Percentiles rank a stretch among this genome's conserved stretches.
Conservation (phyloP, 352 stramenopile species). For the Pythium rishiriense region DNA sequence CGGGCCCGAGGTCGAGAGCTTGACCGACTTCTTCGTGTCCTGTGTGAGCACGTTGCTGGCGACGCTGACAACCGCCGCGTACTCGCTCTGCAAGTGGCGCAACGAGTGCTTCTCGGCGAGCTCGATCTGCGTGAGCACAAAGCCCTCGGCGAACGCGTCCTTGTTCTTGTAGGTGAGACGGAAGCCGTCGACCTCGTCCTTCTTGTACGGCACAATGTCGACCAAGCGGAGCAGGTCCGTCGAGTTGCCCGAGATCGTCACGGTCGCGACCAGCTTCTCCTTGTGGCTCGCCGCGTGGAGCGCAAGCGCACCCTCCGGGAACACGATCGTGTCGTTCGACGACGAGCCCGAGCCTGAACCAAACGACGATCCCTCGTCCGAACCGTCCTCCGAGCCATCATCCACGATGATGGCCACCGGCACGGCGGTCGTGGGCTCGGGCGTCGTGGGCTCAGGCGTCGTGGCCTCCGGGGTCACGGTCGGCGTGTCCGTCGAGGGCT, state of each 20-base stretch:
- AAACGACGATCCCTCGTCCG: conserved; percentile 17
- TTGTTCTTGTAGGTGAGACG: conserved; percentile 56
- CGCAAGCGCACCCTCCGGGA: conserved; percentile 38
- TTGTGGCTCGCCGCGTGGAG: conserved; percentile 25
- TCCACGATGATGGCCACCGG: not conserved
- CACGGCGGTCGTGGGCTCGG: not conserved
- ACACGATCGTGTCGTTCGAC: conserved; percentile 31
- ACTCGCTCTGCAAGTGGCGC: conserved; percentile 35
- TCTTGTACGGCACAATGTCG: conserved; percentile 41
- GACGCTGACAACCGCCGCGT: conserved; percentile 44
- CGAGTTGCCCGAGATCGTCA: conserved; percentile 61
- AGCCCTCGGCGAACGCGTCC: conserved; percentile 47
- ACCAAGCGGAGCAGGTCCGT: conserved; percentile 46
- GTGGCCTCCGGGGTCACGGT: conserved; percentile 4
- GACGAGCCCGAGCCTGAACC: conserved; percentile 20
- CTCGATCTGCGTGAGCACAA: conserved; percentile 55
- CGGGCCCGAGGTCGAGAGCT: conserved; percentile 39
- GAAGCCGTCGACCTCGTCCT: conserved; percentile 41
- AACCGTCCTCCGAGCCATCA: conserved; percentile 25
- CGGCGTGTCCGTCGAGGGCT: conserved; percentile 12
- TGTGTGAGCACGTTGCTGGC: conserved; percentile 43
- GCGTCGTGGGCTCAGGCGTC: not conserved
- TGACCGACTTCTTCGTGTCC: conserved; percentile 40
- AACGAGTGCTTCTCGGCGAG: conserved; percentile 50
- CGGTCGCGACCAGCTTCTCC: conserved; percentile 42